These are phyloP conservation scores for Verticillium albo-atrum DNA, from an alignment of 2,329 filamentous ascomycete species.

Conservation along the genomic window DNA sequence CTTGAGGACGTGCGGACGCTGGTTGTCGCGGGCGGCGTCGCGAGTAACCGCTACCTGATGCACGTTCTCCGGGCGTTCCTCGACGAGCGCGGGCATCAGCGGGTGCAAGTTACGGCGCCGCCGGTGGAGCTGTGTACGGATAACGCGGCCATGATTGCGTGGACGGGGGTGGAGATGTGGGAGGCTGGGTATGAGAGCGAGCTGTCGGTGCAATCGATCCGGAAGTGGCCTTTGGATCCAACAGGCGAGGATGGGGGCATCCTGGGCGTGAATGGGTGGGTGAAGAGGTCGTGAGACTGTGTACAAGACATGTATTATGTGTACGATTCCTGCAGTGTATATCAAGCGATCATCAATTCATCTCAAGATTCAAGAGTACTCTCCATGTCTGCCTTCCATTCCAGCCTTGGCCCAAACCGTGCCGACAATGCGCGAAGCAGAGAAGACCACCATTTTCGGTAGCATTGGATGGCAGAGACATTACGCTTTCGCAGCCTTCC, in stretches of 20 bases:
- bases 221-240: constrained; percentile 72
- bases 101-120: constrained; percentile 67
- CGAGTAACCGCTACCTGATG: constrained; percentile 75
- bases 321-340: not conserved
- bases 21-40: constrained; percentile 87
- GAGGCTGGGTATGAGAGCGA: constrained; percentile 67
- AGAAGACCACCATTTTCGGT: too few relatives aligned
- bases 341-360: not conserved
- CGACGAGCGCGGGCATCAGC: constrained; percentile 58
- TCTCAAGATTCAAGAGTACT: too few relatives aligned
- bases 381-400: too few relatives aligned
- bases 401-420: too few relatives aligned
- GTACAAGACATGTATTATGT: constrained; percentile 12
- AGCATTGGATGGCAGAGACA: too few relatives aligned
- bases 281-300: constrained; percentile 15
- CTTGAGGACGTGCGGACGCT: constrained; percentile 50
- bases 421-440: too few relatives aligned
- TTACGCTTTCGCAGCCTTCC: too few relatives aligned
- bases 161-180: constrained; percentile 91
- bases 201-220: constrained; percentile 53
- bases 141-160: constrained; percentile 97
- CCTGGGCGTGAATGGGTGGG: constrained; percentile 52
- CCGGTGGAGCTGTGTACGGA: constrained; percentile 79
- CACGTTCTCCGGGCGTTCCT: constrained; percentile 57
- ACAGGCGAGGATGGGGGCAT: constrained; percentile 59